Evolutionary conservation across 345 rosid genomes (phyloP).

Genomic region (Populus alba): DNA sequence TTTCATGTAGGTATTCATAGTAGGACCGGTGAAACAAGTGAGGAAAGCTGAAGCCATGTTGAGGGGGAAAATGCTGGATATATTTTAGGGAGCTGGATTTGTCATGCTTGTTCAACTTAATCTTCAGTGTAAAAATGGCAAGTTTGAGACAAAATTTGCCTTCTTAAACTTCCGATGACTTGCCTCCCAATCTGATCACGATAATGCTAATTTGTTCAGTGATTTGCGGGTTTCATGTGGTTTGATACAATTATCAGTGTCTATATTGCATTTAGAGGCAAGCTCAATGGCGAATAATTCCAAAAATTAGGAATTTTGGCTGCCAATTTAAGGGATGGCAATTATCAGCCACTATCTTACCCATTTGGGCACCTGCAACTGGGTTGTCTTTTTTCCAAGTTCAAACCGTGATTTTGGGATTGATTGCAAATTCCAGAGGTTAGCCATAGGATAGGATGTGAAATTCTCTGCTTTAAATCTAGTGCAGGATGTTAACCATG

Average conservation of each 20-base stretch:
- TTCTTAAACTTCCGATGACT: neutral
- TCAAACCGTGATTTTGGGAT: too few species aligned
- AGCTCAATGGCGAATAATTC: neutral
- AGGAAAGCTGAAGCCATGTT: constrained; percentile 91
- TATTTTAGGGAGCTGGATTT: constrained; percentile 6
- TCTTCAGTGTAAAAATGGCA: constrained; percentile 1
- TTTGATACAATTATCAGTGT: neutral
- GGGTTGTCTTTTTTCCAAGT: too few species aligned
- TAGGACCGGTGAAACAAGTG: constrained; percentile 82
- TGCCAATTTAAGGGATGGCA: neutral
- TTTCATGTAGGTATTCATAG: constrained; percentile 62
- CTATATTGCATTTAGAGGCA: neutral
- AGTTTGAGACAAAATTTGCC: neutral
- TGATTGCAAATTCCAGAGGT: too few species aligned
- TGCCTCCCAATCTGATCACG: neutral
- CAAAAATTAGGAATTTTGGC: neutral
- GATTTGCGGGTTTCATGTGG: neutral
- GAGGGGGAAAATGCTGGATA: constrained; percentile 81
- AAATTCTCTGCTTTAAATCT: too few species aligned
- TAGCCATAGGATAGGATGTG: too few species aligned
- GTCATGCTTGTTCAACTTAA: neutral
- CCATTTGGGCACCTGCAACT: too few species aligned
- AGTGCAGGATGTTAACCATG: too few species aligned
- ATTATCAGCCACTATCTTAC: too few species aligned
- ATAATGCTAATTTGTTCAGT: neutral